Evolutionary conservation across 352 stramenopile species (phyloP).

Genomic region (Plasmopara halstedii): DNA sequence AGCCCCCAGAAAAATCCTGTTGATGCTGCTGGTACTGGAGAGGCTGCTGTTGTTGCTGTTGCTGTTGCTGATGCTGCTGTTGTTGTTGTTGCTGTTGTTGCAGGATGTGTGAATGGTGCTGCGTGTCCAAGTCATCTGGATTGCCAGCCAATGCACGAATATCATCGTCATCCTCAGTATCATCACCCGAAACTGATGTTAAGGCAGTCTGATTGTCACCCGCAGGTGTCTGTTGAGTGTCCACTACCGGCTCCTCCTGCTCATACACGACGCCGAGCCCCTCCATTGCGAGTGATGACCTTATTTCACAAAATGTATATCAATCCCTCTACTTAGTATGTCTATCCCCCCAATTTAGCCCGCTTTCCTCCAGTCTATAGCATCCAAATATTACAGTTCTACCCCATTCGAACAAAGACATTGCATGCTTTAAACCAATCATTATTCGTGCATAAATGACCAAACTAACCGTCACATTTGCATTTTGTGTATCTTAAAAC

Average conservation of each 20-base stretch:
- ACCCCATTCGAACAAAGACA: background rate
- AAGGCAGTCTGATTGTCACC: constrained; percentile 2
- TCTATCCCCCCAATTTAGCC: constrained; percentile 7
- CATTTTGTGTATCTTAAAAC: background rate
- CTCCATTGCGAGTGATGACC: constrained; percentile 37
- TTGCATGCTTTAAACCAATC: constrained; percentile 10
- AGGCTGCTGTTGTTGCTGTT: constrained; percentile 15
- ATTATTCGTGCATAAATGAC: background rate
- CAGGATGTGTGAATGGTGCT: constrained; percentile 13
- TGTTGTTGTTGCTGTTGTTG: constrained; percentile 16
- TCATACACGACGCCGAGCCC: constrained; percentile 70
- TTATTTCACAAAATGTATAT: constrained; percentile 19
- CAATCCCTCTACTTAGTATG: background rate
- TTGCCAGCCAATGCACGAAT: constrained; percentile 54
- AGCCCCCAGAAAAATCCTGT: constrained; percentile 12
- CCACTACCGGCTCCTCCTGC: constrained; percentile 47
- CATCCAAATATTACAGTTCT: background rate
- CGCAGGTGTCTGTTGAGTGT: constrained; percentile 11
- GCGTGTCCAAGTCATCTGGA: constrained; percentile 33
- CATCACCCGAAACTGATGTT: constrained; percentile 1
- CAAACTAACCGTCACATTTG: background rate
- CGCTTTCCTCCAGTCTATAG: constrained; percentile 12
- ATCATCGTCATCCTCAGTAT: constrained; percentile 59
- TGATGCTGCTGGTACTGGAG: constrained; percentile 11
- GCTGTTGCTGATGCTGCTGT: constrained; percentile 19